phyloP scores from a whole-genome alignment of 1,284 basidiomycete genomes.

The Puccinia novopanici region DNA sequence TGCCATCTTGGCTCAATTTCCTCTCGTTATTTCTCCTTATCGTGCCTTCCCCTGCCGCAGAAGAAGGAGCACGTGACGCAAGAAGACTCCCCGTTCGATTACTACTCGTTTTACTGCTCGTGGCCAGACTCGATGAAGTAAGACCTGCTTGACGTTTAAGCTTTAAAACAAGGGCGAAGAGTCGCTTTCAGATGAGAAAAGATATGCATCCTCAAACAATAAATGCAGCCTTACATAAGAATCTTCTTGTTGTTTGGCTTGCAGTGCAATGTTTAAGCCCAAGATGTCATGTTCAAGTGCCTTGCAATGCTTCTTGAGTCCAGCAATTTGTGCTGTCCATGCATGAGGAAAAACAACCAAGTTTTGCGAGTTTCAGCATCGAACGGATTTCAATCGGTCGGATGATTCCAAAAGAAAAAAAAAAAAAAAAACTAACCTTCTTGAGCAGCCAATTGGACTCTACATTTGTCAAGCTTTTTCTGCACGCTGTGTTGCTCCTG shows the following conservation, averaged over 20 bases:
- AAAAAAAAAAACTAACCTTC: slow-evolving; percentile 39
- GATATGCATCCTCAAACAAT: background rate
- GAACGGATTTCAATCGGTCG: background rate
- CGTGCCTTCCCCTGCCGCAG: background rate
- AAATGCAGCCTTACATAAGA: slow-evolving; percentile 20
- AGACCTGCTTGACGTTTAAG: slow-evolving; percentile 17
- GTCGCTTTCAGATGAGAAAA: background rate
- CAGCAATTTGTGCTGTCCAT: slow-evolving; percentile 39
- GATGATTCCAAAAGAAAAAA: too few relatives aligned
- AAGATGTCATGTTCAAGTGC: slow-evolving; percentile 52
- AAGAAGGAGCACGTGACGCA: background rate
- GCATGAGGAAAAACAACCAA: background rate
- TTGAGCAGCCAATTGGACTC: slow-evolving; percentile 51
- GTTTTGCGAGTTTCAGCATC: background rate
- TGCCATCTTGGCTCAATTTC: background rate
- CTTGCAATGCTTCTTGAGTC: slow-evolving; percentile 42
- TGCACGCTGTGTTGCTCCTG: background rate
- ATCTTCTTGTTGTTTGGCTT: slow-evolving; percentile 54
- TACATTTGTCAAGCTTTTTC: slow-evolving; percentile 48
- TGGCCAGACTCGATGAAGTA: slow-evolving; percentile 1
- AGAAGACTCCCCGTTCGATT: background rate
- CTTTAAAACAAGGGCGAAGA: background rate
- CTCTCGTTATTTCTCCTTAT: background rate
- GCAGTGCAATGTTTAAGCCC: slow-evolving; percentile 53
- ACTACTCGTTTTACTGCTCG: background rate